Percentiles rank a stretch among this genome's conserved stretches.
phyloP scores from a whole-genome alignment of 345 rosid genomes.

The Murraya paniculata region DNA sequence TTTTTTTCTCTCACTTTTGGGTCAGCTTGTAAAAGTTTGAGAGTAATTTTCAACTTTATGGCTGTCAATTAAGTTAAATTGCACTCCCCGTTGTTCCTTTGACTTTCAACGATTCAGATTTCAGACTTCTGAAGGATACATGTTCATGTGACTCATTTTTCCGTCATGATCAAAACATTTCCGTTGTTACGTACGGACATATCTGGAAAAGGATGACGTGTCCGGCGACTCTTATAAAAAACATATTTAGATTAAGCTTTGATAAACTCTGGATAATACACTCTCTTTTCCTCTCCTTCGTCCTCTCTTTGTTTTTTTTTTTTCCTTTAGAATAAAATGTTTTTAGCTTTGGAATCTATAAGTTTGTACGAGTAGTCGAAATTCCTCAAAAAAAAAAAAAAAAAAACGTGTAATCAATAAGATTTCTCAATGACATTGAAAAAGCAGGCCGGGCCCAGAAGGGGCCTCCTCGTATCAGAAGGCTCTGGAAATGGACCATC shows the following conservation, averaged over 20 bases:
- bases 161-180: not conserved
- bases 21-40: too few relatives aligned
- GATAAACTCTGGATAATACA: too few relatives aligned
- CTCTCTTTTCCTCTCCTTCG: too few relatives aligned
- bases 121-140: not conserved
- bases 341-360: too few relatives aligned
- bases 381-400: too few relatives aligned
- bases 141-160: not conserved
- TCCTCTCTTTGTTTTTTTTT: too few relatives aligned
- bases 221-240: not conserved
- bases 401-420: not conserved
- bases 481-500: conserved; percentile 30
- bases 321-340: too few relatives aligned
- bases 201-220: not conserved
- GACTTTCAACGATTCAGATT: not conserved
- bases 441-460: not conserved
- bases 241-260: not conserved
- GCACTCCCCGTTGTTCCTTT: not conserved
- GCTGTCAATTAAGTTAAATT: too few relatives aligned
- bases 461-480: conserved; percentile 15
- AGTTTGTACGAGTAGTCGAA: not conserved
- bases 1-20: too few relatives aligned
- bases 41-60: too few relatives aligned
- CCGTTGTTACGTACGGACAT: not conserved
- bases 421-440: not conserved